These are phyloP conservation scores for Epichloe typhina DNA, from an alignment of 2,329 filamentous ascomycete species.

Conservation along the genomic window DNA sequence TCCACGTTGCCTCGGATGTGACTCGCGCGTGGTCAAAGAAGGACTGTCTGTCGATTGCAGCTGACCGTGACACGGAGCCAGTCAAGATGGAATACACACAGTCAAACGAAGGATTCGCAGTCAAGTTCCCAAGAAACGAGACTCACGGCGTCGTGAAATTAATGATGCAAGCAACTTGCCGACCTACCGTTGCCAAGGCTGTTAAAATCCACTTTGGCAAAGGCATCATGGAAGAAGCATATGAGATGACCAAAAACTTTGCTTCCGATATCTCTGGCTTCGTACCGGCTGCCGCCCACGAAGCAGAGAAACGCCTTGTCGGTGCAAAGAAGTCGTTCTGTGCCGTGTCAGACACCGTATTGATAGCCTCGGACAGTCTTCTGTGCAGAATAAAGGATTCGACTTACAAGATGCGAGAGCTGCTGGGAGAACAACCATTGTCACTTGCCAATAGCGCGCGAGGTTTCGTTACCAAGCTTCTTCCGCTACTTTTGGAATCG, in stretches of 20 bases:
- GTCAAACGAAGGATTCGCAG: constrained; percentile 36
- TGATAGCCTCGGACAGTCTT: constrained; percentile 17
- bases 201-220: constrained; percentile 48
- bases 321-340: constrained; percentile 20
- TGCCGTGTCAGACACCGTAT: constrained; percentile 18
- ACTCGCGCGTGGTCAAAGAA: constrained; percentile 44
- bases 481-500: constrained; percentile 12
- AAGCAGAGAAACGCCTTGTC: constrained; percentile 24
- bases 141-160: constrained; percentile 45
- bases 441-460: constrained; percentile 9
- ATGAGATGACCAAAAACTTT: constrained; percentile 31
- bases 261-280: constrained; percentile 28
- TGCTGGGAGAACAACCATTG: constrained; percentile 11
- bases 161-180: constrained; percentile 42
- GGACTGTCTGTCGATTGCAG: constrained; percentile 38
- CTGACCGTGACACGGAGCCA: constrained; percentile 32
- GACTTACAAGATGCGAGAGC: constrained; percentile 12
- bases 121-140: constrained; percentile 39
- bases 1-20: constrained; percentile 36
- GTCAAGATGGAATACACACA: constrained; percentile 36
- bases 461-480: constrained; percentile 9
- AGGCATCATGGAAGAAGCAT: constrained; percentile 28
- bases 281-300: constrained; percentile 26
- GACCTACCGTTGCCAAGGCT: constrained; percentile 47
- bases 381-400: constrained; percentile 11